Evolutionary conservation across 805 yeast genomes (phyloP).

Genomic region (Ogataea neopini): DNA sequence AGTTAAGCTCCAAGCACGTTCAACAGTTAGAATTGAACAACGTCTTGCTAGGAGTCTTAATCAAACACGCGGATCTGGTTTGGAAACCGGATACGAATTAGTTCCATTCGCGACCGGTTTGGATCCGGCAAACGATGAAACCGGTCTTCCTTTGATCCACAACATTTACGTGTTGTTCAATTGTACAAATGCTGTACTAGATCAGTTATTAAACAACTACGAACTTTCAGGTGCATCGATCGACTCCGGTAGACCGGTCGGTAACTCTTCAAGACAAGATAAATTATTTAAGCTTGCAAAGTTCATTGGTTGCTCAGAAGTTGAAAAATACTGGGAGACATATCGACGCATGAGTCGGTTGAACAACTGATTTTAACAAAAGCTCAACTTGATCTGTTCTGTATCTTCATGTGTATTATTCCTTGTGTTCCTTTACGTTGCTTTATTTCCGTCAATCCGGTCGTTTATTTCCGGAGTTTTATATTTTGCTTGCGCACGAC

Average conservation of each 20-base stretch:
- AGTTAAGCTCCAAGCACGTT: constrained; percentile 22
- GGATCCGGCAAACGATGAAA: constrained; percentile 25
- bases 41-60: constrained; percentile 28
- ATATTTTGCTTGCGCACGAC: neutral
- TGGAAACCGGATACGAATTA: constrained; percentile 32
- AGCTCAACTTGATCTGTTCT: neutral
- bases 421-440: neutral
- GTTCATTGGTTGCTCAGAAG: constrained; percentile 33
- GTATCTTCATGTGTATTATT: neutral
- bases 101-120: constrained; percentile 30
- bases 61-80: constrained; percentile 32
- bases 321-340: constrained; percentile 33
- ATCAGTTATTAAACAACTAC: constrained; percentile 24
- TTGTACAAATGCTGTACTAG: constrained; percentile 22
- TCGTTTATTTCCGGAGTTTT: neutral
- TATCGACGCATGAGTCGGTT: constrained; percentile 16
- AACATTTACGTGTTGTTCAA: constrained; percentile 30
- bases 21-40: constrained; percentile 30
- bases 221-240: constrained; percentile 15
- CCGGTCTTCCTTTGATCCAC: constrained; percentile 27
- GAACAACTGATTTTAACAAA: neutral
- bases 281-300: constrained; percentile 30
- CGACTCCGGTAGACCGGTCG: constrained; percentile 9
- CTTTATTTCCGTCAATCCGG: neutral
- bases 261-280: constrained; percentile 18